These are phyloP conservation scores for Anthostomella pinea DNA, from an alignment of 2,329 filamentous ascomycete species.

Conservation along the genomic window DNA sequence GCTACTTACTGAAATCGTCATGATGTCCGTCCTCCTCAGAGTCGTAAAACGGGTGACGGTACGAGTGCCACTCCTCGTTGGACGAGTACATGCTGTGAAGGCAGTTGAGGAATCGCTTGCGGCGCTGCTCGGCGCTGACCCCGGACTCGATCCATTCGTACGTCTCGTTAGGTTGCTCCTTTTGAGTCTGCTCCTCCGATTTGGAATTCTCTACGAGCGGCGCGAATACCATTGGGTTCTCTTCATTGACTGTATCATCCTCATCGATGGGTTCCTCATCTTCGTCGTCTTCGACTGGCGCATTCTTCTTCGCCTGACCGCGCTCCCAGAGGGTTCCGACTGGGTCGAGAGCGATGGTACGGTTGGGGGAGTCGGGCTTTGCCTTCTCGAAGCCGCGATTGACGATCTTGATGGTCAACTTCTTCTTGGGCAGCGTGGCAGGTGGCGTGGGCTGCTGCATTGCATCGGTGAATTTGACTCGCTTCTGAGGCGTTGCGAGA, in stretches of 20 bases:
- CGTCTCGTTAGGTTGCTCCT: slow-evolving; percentile 1
- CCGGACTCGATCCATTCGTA: slow-evolving; percentile 4
- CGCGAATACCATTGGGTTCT: no score
- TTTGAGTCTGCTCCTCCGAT: no score
- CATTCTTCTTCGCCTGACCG: no score
- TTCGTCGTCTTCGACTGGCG: no score
- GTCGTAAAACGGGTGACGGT: background rate
- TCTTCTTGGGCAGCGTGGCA: background rate
- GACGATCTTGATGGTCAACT: background rate
- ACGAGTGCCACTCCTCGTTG: slow-evolving; percentile 2
- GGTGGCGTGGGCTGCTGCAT: background rate
- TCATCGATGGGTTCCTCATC: no score
- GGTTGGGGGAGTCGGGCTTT: background rate
- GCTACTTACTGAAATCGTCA: slow-evolving; percentile 11
- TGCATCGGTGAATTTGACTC: no score
- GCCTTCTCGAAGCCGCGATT: background rate
- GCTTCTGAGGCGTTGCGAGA: background rate
- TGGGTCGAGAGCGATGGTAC: background rate
- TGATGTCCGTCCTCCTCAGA: background rate
- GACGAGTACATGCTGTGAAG: slow-evolving; percentile 8
- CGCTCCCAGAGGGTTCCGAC: background rate
- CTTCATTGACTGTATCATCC: no score
- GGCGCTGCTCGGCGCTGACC: background rate
- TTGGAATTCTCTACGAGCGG: no score
- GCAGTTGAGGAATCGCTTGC: slow-evolving; percentile 6